Base-by-base conservation (phyloP, 148 eudicot species). In the Rhododendron kiyosumense region DNA sequence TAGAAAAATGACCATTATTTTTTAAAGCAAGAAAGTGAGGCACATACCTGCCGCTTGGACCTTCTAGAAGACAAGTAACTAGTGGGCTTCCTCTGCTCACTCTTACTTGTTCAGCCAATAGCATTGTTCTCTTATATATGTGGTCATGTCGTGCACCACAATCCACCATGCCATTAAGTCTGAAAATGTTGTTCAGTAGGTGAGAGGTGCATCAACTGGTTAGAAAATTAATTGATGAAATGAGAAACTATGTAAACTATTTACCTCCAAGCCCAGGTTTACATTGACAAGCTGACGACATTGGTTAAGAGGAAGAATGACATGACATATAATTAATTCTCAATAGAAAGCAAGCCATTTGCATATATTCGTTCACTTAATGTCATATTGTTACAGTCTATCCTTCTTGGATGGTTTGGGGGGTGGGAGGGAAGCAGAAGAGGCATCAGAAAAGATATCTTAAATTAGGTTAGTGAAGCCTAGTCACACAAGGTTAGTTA, bases 81-180 rank as follows among this genome's bases (percentile, higher is more conserved):
- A 97, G 90, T 79, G 99, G 98, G 88, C 98, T 97, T 86, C 98
- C 99, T 89, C 87, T 91, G 92, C 99, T 95, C 59, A 91, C 93
- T 86, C 93, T 95, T 67, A 95, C 99, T 95, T 97, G 99, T 85
- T 97, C 98, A 59, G 96, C 91, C 61, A 97, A 89, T 76, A 94
- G 87, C 98, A 97, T 97, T 63, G 98, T 87, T 88, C 99, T 92
- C 87, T 90, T 95, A 83, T 88, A 93, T 85, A 95, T 97, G 84
- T 97, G 98, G 43, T 93, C 95, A 84, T 96, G 99, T 24, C 95
- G 94, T 85, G 83, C 88, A 85, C 98, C 98, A 92, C 97, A 95
- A 74, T 94, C 98, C 88, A 96, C 94, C 87, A 96, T 91, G 84
- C 99, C 98, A 91, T 96, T 92, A 26, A 95, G 96, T 91, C 98